Evolutionary conservation across 2,329 filamentous ascomycete genomes (phyloP).

Genomic region (Trichoderma atrobrunneum): DNA sequence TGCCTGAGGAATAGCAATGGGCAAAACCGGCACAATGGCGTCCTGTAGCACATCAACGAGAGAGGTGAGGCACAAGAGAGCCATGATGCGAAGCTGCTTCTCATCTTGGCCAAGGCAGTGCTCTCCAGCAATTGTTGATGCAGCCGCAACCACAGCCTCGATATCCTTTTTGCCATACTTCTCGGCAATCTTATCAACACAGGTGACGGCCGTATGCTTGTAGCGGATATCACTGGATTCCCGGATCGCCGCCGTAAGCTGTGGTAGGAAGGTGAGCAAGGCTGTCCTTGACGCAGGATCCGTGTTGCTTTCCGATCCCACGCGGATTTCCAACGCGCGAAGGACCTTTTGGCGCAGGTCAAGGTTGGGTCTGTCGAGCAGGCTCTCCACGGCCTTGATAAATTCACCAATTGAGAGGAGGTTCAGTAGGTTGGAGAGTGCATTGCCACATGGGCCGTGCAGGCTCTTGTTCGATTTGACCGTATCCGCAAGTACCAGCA

Average conservation of each 20-base stretch:
- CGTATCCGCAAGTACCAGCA: slow-evolving; percentile 63
- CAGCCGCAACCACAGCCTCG: slow-evolving; percentile 70
- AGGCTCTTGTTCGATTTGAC: slow-evolving; percentile 56
- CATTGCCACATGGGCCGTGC: slow-evolving; percentile 61
- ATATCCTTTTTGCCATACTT: slow-evolving; percentile 93
- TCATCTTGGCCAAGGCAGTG: slow-evolving; percentile 75
- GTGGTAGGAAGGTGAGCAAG: slow-evolving; percentile 75
- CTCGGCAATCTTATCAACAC: slow-evolving; percentile 88
- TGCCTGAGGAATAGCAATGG: slow-evolving; percentile 68
- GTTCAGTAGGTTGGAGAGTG: slow-evolving; percentile 76
- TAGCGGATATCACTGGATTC: slow-evolving; percentile 69
- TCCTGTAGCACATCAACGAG: slow-evolving; percentile 86
- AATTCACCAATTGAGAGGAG: slow-evolving; percentile 85
- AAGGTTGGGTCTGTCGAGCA: slow-evolving; percentile 73
- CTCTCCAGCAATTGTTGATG: slow-evolving; percentile 71
- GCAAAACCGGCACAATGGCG: slow-evolving; percentile 78
- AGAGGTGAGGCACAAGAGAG: slow-evolving; percentile 84
- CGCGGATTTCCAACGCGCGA: slow-evolving; percentile 74
- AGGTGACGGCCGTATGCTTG: slow-evolving; percentile 82
- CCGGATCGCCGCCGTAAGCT: slow-evolving; percentile 72
- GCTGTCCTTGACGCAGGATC: slow-evolving; percentile 66
- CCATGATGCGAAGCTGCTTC: slow-evolving; percentile 71
- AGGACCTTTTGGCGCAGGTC: slow-evolving; percentile 77
- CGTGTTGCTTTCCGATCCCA: slow-evolving; percentile 68
- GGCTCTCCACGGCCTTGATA: slow-evolving; percentile 78